These are phyloP conservation scores for Gyrodon lividus DNA, from an alignment of 768 basidiomycete species.

Conservation along the genomic window DNA sequence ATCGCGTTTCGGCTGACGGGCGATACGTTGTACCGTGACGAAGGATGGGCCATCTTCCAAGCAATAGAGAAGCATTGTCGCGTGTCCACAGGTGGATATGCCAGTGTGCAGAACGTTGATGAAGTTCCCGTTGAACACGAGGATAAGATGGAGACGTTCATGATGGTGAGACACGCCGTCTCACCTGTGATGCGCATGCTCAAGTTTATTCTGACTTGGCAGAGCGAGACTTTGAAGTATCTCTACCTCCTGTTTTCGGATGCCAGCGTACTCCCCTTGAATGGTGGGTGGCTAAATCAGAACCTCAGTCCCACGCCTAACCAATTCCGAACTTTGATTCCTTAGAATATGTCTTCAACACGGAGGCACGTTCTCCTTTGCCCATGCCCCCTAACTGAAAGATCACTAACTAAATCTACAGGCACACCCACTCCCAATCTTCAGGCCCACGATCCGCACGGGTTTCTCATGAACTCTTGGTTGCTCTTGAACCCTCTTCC, in stretches of 20 bases:
- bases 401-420: conserved; percentile 22
- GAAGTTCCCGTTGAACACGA: conserved; percentile 62
- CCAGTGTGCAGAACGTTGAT: conserved; percentile 83
- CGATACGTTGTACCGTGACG: conserved; percentile 72
- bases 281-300: conserved; percentile 48
- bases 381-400: background rate
- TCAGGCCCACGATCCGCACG: conserved; percentile 49
- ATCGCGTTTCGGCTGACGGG: conserved; percentile 89
- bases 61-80: conserved; percentile 84
- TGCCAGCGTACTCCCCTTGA: conserved; percentile 64
- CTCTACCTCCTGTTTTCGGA: conserved; percentile 86
- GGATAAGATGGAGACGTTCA: conserved; percentile 96
- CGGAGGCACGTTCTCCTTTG: conserved; percentile 56
- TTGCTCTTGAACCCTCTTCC: background rate
- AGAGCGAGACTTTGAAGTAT: conserved; percentile 92
- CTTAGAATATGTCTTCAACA: conserved; percentile 86
- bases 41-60: conserved; percentile 88
- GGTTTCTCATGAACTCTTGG: conserved; percentile 38
- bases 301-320: conserved; percentile 6
- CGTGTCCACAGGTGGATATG: conserved; percentile 79
- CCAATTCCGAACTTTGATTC: background rate
- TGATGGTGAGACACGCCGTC: conserved; percentile 56
- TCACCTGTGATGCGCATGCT: background rate
- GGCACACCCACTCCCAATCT: conserved; percentile 74
- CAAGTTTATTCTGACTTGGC: background rate